Base-by-base conservation (phyloP, 1,284 basidiomycete species). In the Phylloboletellus chloephorus region DNA sequence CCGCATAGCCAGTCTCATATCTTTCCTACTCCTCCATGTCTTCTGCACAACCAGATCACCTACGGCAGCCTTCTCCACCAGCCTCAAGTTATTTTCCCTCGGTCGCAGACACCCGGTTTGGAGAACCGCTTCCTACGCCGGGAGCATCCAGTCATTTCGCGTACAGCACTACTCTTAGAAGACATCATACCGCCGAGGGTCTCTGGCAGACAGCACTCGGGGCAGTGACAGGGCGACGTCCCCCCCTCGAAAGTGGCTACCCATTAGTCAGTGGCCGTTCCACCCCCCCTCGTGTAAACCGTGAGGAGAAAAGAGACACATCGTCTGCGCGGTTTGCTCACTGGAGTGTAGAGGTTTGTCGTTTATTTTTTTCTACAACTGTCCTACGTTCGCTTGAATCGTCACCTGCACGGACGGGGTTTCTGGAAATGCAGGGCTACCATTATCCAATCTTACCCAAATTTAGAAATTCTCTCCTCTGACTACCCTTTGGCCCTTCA, bases 131-230 rank as follows among this genome's bases (percentile, higher is more conserved):
- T 20, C 75, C 80, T 0, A 68, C 72, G 1, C 68, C 80, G 0
- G 78, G 78, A 40, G 82, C 85, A 2, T 69, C 72, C 30, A 61
- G 74, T 3, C 86, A 88, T 57, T 91, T 90, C 55, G 81, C 86
- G 2, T 90, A 88, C 64, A 87, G 82, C 50, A 90, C 88, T 0
- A 88, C 82, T 0, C 68, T 91, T 17, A 64, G 87, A 38, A 62
- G 88, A 47, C 86, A 89, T 50, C 69, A 73, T 30, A 65, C 70
- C n/a, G 64, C 67, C 5, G 71, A 74, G 39, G 69, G 59, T 53
- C 37, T 54, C 51, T 62, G 68, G 52, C 67, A 73, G 25, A 69
- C 67, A 37, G 61, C 69, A 1, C 51, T 76, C 2, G 62, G 60
- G 8, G 53, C 59, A 4, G 63, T 82, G 19, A 68, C 68, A 0